phyloP scores from a whole-genome alignment of 2,329 filamentous ascomycete genomes.

The Colletotrichum liriopes region DNA sequence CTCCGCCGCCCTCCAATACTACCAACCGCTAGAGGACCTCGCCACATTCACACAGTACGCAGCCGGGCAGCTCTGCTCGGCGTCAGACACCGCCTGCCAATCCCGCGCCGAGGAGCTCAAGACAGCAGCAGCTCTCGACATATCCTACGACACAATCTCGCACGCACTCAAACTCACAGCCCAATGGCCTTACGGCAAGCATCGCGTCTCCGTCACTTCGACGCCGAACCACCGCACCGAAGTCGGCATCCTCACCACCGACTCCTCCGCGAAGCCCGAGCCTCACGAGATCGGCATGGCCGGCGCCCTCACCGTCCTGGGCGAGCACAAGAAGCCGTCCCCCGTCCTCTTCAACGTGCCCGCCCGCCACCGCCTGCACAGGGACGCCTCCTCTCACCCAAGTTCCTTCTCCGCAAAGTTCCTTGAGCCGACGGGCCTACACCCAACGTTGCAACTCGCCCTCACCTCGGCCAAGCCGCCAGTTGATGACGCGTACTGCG shows the following conservation, averaged over 20 bases:
- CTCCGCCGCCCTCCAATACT: constrained; percentile 78
- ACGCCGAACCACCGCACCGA: constrained; percentile 75
- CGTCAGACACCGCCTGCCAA: constrained; percentile 64
- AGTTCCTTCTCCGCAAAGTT: constrained; percentile 75
- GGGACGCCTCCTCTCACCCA: constrained; percentile 49
- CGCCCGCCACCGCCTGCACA: constrained; percentile 77
- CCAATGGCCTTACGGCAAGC: constrained; percentile 70
- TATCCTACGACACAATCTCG: constrained; percentile 81
- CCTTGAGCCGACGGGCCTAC: constrained; percentile 82
- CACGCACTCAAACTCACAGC: constrained; percentile 76
- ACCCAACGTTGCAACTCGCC: constrained; percentile 82
- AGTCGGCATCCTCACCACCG: constrained; percentile 82
- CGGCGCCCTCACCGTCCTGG: constrained; percentile 84
- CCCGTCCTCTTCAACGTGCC: constrained; percentile 88
- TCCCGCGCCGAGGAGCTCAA: constrained; percentile 60
- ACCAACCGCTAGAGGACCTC: constrained; percentile 74
- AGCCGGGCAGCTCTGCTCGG: constrained; percentile 66
- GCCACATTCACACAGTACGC: constrained; percentile 68
- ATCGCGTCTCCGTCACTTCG: constrained; percentile 58
- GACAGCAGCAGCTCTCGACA: constrained; percentile 77
- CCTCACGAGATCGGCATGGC: constrained; percentile 83
- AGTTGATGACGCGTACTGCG: constrained; percentile 73
- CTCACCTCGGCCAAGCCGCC: constrained; percentile 70
- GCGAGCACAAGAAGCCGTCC: constrained; percentile 80
- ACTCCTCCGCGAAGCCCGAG: constrained; percentile 72